phyloP scores from a whole-genome alignment of 441 rosid species.

The Jatropha podagrica region DNA sequence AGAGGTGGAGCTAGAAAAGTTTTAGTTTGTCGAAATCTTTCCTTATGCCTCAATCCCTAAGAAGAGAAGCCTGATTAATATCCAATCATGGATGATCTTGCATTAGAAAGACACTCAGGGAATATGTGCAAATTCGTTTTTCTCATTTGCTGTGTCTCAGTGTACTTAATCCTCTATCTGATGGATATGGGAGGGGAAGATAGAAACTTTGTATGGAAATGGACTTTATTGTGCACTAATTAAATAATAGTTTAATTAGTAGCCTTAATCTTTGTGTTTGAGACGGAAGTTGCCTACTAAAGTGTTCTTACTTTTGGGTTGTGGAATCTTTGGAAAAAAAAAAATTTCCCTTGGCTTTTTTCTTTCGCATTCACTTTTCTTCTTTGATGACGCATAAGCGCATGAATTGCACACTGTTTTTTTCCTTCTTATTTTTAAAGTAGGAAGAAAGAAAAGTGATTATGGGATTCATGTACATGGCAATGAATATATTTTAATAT shows the following conservation, averaged over 20 bases:
- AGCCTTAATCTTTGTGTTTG: conserved; percentile 3
- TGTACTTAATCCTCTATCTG: neutral
- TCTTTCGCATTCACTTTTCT: neutral
- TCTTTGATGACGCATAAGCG: conserved; percentile 11
- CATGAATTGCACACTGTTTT: conserved; percentile 3
- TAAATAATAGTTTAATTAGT: neutral
- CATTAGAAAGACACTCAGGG: neutral
- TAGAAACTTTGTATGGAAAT: neutral
- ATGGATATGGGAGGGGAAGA: neutral
- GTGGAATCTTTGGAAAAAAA: neutral
- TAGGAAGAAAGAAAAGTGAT: neutral
- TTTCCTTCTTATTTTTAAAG: neutral
- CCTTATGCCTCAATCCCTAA: neutral
- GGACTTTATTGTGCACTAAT: neutral
- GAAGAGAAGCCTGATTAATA: neutral
- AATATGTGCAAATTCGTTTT: neutral
- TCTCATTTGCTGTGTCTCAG: neutral
- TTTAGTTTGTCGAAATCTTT: neutral
- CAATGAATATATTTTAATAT: conserved; percentile 9
- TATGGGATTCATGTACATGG: neutral
- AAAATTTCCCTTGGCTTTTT: neutral
- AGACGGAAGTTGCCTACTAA: conserved; percentile 15
- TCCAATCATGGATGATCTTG: neutral
- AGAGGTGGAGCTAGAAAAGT: neutral
- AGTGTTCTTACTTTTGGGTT: conserved; percentile 7